A percentile compares a stretch with the other conserved stretches of the same genome.
phyloP scores from a whole-genome alignment of 1,284 basidiomycete genomes.

The Moesziomyces antarcticus region DNA sequence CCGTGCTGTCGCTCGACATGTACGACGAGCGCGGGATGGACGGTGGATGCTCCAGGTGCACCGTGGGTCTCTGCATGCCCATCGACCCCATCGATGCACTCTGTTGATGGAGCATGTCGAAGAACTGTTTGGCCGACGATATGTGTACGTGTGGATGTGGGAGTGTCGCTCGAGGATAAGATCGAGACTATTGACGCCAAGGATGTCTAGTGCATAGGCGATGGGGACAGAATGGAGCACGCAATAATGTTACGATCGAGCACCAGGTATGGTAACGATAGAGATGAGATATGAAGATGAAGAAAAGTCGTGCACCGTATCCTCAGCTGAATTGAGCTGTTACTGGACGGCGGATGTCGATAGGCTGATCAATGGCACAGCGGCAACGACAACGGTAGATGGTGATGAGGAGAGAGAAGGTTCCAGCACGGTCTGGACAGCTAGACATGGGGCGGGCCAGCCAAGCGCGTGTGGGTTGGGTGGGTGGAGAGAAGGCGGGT shows the following conservation, averaged over 20 bases:
- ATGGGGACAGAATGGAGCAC: too few relatives aligned
- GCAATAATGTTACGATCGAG: too few relatives aligned
- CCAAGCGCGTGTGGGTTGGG: too few relatives aligned
- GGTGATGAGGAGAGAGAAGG: too few relatives aligned
- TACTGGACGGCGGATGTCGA: conserved; percentile 8
- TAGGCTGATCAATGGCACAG: neutral
- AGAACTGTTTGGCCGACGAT: neutral
- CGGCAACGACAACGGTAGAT: too few relatives aligned
- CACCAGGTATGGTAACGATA: neutral
- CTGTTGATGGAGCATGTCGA: conserved; percentile 17
- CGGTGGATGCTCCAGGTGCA: conserved; percentile 29
- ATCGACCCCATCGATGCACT: conserved; percentile 4
- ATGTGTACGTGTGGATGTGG: neutral
- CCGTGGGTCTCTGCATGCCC: conserved; percentile 11
- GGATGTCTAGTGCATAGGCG: neutral
- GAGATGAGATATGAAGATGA: neutral
- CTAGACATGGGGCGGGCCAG: too few relatives aligned
- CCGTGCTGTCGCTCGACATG: neutral
- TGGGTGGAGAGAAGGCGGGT: too few relatives aligned
- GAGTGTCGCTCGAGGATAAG: neutral
- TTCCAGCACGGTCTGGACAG: too few relatives aligned
- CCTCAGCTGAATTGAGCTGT: conserved; percentile 37
- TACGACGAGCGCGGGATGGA: conserved; percentile 19
- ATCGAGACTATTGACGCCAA: neutral
- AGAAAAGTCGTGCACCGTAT: neutral